Evolutionary conservation across 805 yeast genomes (phyloP), one percentile per base, ranked within the genome.

Genomic region (Saturnispora besseyi): DNA sequence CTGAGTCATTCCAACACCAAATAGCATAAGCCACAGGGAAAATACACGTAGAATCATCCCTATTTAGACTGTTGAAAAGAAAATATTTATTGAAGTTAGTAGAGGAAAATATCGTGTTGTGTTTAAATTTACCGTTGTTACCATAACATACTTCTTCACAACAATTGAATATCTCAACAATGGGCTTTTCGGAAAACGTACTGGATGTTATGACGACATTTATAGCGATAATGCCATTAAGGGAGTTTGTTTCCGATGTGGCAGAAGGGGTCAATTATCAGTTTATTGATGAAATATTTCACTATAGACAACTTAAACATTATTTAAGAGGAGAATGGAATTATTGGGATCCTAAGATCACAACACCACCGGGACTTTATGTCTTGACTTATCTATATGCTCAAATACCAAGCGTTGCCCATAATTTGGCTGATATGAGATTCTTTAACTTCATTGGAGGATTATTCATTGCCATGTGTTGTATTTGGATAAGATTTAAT

Each of bases 301-400:
- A 93, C 62, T 72, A 87, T 22, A 79, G 81, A 7, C 98, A 93
- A 70, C 81, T 95, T 6, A 73, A 78, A 51, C 73, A 70, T 44
- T 89, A 84, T 60, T 76, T 87, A 52, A 56, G 62, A 1, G 84
- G 83, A 11, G 69, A 79, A 46, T 88, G 81, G 67, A 48, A 55
- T n/a, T 59, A 68, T 1, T 89, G 96, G 96, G 88, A 93, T 63
- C 74, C 81, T 11, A 90, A 91, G 61, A 88, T 93, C 62, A 91
- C 99, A 2, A 93, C 99, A 0, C 99, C 99, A 1, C 98, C 98
- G 1, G 99, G 98, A 0, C 69, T 91, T 15, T 91, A 93, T 62
- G 50, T 64, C 5, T 54, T 78, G 9, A 79, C 78, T 5, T 65
- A 66, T 31, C 53, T 56, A 3, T 76, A 72, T 53, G 43, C 69